Conservation (phyloP, 257 asterid genomes). For the Capsicum rhomboideum region DNA sequence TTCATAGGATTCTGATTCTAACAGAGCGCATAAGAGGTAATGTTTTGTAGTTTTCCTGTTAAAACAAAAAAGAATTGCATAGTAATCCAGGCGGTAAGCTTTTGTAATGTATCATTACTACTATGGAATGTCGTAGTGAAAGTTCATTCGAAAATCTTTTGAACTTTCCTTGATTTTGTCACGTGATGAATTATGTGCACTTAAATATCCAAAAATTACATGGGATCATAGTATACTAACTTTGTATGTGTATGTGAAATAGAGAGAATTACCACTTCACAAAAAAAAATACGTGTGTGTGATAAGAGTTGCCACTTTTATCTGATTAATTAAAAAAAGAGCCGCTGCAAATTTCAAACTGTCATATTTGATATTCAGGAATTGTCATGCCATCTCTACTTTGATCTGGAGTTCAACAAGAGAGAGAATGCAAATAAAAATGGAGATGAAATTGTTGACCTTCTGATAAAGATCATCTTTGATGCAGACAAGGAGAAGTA, state of each 20-base stretch:
- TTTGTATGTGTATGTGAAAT: not conserved
- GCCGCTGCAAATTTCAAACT: constrained; percentile 1
- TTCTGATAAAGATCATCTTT: constrained; percentile 53
- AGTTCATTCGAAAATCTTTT: not conserved
- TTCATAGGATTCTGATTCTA: too few relatives aligned
- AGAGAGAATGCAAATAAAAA: constrained; percentile 51
- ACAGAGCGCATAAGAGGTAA: not conserved
- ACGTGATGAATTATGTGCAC: not conserved
- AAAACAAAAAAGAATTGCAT: not conserved
- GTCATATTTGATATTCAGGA: constrained; percentile 42
- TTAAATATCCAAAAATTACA: not conserved
- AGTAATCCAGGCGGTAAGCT: constrained; percentile 47
- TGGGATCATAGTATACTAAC: not conserved
- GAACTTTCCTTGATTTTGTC: not conserved
- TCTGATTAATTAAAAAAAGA: not conserved
- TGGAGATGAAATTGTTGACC: constrained; percentile 97
- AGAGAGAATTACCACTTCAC: too few relatives aligned
- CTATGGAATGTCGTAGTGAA: not conserved
- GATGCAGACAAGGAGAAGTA: constrained; percentile 71
- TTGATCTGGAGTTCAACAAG: constrained; percentile 86
- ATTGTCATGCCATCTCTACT: constrained; percentile 91
- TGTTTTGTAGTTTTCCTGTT: not conserved
- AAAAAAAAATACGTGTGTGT: not conserved
- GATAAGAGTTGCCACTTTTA: not conserved
- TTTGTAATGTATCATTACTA: not conserved